Conservation (phyloP, 163 green algal genomes). For the Scenedesmus sp. region DNA sequence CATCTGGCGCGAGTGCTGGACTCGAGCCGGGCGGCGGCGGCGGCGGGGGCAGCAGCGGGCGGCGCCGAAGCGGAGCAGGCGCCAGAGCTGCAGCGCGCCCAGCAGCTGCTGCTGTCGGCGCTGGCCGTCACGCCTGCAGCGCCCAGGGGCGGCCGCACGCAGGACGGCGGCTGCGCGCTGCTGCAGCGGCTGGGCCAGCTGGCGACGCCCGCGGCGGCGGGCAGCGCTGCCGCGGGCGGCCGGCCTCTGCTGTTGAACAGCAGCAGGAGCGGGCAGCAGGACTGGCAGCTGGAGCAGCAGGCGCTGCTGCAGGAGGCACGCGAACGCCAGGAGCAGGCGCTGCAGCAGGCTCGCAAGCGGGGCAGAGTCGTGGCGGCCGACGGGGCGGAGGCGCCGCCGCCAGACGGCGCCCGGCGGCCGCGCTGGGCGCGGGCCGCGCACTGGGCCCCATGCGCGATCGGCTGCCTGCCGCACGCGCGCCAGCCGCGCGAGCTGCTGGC, state of each 20-base stretch:
- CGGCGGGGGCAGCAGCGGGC: not conserved
- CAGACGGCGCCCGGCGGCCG: no score
- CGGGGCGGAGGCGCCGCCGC: not conserved
- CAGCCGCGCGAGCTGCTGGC: conserved; percentile 11
- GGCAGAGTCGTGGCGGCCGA: no score
- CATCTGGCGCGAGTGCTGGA: not conserved
- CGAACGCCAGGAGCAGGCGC: conserved; percentile 1
- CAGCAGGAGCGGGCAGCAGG: not conserved
- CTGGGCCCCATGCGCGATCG: conserved; percentile 19
- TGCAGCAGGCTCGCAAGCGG: not conserved
- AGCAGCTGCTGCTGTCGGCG: no score
- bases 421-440: not conserved
- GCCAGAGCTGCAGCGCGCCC: no score
- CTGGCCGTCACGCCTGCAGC: no score
- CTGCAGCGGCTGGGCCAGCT: conserved; percentile 2
- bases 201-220: not conserved
- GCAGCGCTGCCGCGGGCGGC: not conserved
- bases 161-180: no score
- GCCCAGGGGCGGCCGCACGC: no score
- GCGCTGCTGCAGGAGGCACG: not conserved
- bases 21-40: not conserved
- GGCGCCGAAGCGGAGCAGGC: not conserved
- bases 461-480: conserved; percentile 4
- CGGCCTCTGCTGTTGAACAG: no score
- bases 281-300: conserved; percentile 28